Conservation (phyloP, 306 rosid genomes). For the Malus asiatica region DNA sequence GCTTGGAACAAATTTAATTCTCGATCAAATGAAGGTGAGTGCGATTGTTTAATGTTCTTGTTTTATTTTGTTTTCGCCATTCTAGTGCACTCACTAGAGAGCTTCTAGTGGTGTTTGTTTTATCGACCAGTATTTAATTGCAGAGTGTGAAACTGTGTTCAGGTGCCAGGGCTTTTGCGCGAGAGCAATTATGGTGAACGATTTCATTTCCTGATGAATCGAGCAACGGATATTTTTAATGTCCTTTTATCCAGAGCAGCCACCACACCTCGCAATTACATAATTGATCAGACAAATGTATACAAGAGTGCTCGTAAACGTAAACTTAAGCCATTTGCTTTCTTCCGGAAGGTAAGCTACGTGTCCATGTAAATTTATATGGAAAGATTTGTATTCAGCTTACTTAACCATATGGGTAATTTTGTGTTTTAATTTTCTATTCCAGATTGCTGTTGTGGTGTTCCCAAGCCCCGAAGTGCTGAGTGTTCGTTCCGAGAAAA, state of each 20-base stretch:
- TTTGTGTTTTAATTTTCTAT: background rate
- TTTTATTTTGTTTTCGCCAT: background rate
- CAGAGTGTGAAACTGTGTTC: background rate
- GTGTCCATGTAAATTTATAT: background rate
- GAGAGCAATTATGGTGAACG: slow-evolving; percentile 42
- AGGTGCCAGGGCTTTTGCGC: slow-evolving; percentile 24
- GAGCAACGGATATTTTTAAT: slow-evolving; percentile 41
- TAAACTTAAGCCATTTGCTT: slow-evolving; percentile 41
- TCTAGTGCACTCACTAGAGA: background rate
- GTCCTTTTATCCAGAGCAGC: slow-evolving; percentile 41
- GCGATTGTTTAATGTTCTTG: background rate
- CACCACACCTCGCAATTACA: slow-evolving; percentile 46
- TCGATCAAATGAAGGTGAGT: slow-evolving; percentile 57
- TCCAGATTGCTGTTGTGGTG: slow-evolving; percentile 51
- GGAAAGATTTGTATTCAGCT: background rate
- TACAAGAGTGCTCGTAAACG: slow-evolving; percentile 50
- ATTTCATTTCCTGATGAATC: slow-evolving; percentile 44
- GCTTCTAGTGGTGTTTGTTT: background rate
- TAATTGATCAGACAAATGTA: slow-evolving; percentile 58
- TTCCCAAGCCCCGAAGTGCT: slow-evolving; percentile 49
- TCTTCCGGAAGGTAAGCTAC: slow-evolving; percentile 36
- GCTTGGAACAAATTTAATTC: slow-evolving; percentile 48
- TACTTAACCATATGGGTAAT: background rate
- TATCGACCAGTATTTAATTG: background rate
- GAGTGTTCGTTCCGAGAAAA: slow-evolving; percentile 26